A percentile compares a stretch with the other conserved stretches of the same genome.
Evolutionary conservation across 2,329 filamentous ascomycete genomes (phyloP).

Genomic region (Magnaporthales sp.): DNA sequence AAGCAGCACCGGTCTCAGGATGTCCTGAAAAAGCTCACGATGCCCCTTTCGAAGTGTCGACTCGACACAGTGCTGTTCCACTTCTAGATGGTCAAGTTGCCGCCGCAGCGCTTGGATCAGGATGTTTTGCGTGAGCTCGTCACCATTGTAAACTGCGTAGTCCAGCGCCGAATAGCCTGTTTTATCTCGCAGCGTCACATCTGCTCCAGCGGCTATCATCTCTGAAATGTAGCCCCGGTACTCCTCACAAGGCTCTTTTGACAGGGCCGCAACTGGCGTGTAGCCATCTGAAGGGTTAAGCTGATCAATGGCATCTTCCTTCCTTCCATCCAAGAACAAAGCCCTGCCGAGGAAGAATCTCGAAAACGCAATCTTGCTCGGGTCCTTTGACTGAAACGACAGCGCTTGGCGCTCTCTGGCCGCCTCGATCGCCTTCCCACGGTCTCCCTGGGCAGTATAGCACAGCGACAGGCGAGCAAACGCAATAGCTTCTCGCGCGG

Average conservation of each 20-base stretch:
- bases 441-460: slow-evolving; percentile 15
- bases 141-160: slow-evolving; percentile 24
- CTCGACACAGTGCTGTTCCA: slow-evolving; percentile 12
- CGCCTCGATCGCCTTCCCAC: slow-evolving; percentile 13
- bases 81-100: neutral
- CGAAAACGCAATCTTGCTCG: slow-evolving; percentile 20
- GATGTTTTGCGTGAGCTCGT: slow-evolving; percentile 15
- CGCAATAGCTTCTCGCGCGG: slow-evolving; percentile 20
- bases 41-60: slow-evolving; percentile 24
- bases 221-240: slow-evolving; percentile 22
- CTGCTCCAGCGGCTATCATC: slow-evolving; percentile 21
- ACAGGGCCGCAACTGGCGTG: slow-evolving; percentile 25
- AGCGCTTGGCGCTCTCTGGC: slow-evolving; percentile 10
- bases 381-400: slow-evolving; percentile 12
- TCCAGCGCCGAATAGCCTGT: slow-evolving; percentile 27
- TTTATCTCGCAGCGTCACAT: slow-evolving; percentile 22
- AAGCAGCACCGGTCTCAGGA: slow-evolving; percentile 22
- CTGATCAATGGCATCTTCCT: slow-evolving; percentile 17
- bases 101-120: slow-evolving; percentile 18
- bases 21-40: slow-evolving; percentile 26
- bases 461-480: slow-evolving; percentile 24
- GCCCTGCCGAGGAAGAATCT: slow-evolving; percentile 23
- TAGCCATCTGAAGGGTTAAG: slow-evolving; percentile 19
- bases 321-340: slow-evolving; percentile 15
- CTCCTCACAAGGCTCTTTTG: slow-evolving; percentile 28